Percentiles rank a stretch among this genome's conserved stretches.
Evolutionary conservation across 345 rosid genomes (phyloP).

Genomic region (Cardamine occulta): DNA sequence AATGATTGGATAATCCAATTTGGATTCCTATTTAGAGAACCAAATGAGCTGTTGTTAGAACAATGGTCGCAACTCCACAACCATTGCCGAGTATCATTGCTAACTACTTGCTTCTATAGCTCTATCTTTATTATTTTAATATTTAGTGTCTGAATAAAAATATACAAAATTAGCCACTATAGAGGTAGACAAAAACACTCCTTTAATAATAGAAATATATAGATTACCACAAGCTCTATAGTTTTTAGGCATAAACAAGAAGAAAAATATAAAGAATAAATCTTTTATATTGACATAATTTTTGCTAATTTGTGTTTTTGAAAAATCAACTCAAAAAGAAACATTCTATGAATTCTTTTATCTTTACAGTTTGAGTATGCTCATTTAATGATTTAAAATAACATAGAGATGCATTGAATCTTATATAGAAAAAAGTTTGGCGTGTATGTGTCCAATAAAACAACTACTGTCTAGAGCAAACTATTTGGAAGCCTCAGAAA

Average conservation of each 20-base stretch:
- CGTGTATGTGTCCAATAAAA: constrained; percentile 22
- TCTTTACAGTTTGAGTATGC: constrained; percentile 10
- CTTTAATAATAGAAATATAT: neutral
- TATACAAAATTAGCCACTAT: neutral
- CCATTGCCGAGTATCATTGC: constrained; percentile 2
- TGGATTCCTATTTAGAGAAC: constrained; percentile 36
- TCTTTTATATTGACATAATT: neutral
- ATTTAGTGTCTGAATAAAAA: neutral
- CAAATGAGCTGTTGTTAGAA: constrained; percentile 33
- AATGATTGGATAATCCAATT: constrained; percentile 25
- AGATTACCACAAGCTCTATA: neutral
- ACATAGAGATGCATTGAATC: constrained; percentile 8
- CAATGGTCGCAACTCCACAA: constrained; percentile 14
- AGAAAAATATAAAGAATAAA: neutral
- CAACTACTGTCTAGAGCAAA: constrained; percentile 26
- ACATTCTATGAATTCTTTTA: constrained; percentile 2
- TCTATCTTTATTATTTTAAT: neutral
- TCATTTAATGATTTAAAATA: constrained; percentile 6
- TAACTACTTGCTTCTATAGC: constrained; percentile 6
- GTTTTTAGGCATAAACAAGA: neutral
- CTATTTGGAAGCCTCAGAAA: neutral
- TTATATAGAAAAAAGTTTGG: neutral
- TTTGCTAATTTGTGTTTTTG: neutral
- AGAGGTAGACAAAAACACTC: neutral
- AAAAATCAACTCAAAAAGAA: neutral